These are phyloP conservation scores for Clarireedia sp. DNA, from an alignment of 2,329 filamentous ascomycete genomes.

Conservation along the genomic window DNA sequence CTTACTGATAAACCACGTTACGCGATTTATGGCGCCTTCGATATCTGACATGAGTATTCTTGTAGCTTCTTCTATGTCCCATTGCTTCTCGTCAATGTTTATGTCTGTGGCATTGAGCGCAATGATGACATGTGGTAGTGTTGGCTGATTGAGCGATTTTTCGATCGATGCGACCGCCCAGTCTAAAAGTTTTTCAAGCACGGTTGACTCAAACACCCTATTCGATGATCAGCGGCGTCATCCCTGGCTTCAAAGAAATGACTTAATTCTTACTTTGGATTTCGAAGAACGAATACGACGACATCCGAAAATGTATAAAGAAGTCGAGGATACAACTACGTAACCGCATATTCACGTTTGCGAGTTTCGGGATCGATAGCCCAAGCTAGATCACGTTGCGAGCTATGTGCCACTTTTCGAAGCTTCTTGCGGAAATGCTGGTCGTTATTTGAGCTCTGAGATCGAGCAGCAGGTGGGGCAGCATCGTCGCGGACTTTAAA, in stretches of 20 bases:
- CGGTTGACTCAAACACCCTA: conserved; percentile 35
- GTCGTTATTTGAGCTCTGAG: not conserved
- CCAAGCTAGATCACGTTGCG: conserved; percentile 4
- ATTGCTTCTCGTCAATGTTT: conserved; percentile 33
- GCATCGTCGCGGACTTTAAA: conserved; percentile 19
- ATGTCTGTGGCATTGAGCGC: conserved; percentile 40
- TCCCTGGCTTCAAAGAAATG: no score
- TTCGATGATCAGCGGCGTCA: not conserved
- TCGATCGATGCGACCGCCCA: conserved; percentile 46
- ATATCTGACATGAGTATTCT: conserved; percentile 3
- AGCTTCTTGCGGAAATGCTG: not conserved
- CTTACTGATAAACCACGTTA: no score
- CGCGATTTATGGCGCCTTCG: not conserved
- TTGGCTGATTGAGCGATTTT: conserved; percentile 46
- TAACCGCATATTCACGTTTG: conserved; percentile 29
- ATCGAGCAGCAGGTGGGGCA: not conserved
- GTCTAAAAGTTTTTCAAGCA: conserved; percentile 35
- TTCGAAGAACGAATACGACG: conserved; percentile 37
- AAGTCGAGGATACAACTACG: conserved; percentile 37
- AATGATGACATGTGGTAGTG: conserved; percentile 46
- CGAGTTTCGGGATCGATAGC: conserved; percentile 1
- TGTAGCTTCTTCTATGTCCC: conserved; percentile 33
- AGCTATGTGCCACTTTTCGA: not conserved
- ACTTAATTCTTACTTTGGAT: conserved; percentile 27
- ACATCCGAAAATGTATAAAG: conserved; percentile 40